Evolutionary conservation across 331 rosid species (phyloP).

Genomic region (Rhamnella rubrinervis): DNA sequence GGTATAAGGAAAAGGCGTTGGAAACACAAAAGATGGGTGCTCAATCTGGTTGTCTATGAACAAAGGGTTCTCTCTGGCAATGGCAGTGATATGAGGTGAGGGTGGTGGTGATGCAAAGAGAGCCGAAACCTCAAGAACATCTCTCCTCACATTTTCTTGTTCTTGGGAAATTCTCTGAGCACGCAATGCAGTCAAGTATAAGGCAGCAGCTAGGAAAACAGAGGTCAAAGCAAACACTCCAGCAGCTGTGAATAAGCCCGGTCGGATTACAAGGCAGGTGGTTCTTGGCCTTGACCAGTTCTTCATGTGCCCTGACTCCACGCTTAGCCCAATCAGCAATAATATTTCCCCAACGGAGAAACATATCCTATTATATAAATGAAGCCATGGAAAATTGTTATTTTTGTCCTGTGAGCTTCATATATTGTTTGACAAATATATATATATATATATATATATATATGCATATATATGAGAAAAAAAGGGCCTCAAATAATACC

Average conservation of each 20-base stretch:
- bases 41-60: conserved; percentile 31
- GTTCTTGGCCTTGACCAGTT: conserved; percentile 66
- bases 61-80: conserved; percentile 66
- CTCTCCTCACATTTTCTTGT: conserved; percentile 45
- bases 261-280: conserved; percentile 48
- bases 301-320: conserved; percentile 80
- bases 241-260: conserved; percentile 74
- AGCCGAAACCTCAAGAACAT: conserved; percentile 52
- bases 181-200: conserved; percentile 64
- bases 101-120: conserved; percentile 66
- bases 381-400: neutral
- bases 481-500: conserved; percentile 44
- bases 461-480: neutral
- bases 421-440: neutral
- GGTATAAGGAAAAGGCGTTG: conserved; percentile 39
- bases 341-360: conserved; percentile 79
- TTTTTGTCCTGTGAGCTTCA: too few species aligned
- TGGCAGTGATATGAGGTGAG: conserved; percentile 50
- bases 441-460: too few species aligned
- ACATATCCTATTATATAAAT: conserved; percentile 52
- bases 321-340: conserved; percentile 63
- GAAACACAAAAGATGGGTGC: conserved; percentile 27
- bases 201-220: conserved; percentile 70
- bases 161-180: conserved; percentile 53
- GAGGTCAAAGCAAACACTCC: conserved; percentile 70